Evolutionary conservation across 208 protist species (phyloP), one percentile per base, ranked within the genome.

Genomic region (Lotmaria passim): DNA sequence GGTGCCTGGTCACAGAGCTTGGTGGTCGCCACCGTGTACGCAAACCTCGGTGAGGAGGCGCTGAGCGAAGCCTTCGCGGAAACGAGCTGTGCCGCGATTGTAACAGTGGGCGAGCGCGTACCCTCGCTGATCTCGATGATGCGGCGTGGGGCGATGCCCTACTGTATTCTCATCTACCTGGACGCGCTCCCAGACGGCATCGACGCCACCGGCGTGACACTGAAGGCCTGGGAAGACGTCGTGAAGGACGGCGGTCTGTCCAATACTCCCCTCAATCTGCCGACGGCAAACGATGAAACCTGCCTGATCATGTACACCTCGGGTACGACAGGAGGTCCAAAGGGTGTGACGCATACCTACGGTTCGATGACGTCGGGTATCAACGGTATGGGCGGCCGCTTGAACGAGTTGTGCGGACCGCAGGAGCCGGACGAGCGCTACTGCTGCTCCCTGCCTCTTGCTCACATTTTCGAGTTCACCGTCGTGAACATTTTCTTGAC

Each of bases 391-490:
- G 75, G 79, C 70, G 63, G 73, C 30, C 63, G 52, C 38, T 61
- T 69, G 19, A 30, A 67, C 23, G 72, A 76, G 14, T 61, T 91
- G n/a, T 52, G 91, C 62, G 91, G 88, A 4, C 51, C 52, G 10
- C 53, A 73, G 47, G 38, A 67, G 57, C 69, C 81, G 24, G 79
- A 96, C 24, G 85, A 85, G 52, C 81, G 71, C 23, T 95, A 96
- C 67, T 60, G 90, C 26, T 83, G 81, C 8, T 97, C 96, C 64
- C 78, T 98, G 21, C 95, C 95, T 23, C 61, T 93, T 7, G 95
- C 94, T 8, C 95, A 98, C 83, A 95, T 97, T 56, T 91, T 98
- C 53, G 95, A 98, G 80, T 79, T 96, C 48, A 69, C 82, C n/a
- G 87, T 83, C n/a, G 66, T 93, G 60, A 85, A 67, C 28, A 65